Conservation (phyloP, 2,329 filamentous ascomycete species). For the Boeremia exigua region DNA sequence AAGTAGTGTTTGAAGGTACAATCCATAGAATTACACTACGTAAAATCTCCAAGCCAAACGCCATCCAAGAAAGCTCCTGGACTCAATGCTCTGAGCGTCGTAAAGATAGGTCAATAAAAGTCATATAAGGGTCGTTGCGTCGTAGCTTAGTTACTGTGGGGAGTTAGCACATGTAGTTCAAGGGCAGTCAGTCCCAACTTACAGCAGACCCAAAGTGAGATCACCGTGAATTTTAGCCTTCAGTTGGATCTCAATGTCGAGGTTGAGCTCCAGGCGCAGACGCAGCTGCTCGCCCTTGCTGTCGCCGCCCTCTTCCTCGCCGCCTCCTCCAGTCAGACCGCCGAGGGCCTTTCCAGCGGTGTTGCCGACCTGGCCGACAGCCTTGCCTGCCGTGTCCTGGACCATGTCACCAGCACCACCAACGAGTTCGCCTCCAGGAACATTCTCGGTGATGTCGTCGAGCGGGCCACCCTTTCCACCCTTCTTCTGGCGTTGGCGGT, state of each 20-base stretch:
- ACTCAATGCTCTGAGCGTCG: constrained; percentile 23
- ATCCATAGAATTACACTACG: constrained; percentile 29
- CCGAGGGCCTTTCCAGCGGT: constrained; percentile 54
- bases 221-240: constrained; percentile 72
- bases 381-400: constrained; percentile 61
- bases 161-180: constrained; percentile 22
- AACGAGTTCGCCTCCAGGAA: constrained; percentile 60
- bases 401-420: constrained; percentile 62
- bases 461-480: constrained; percentile 57
- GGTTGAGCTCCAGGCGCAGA: constrained; percentile 64
- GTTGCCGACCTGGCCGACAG: constrained; percentile 54
- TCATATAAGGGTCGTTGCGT: constrained; percentile 25
- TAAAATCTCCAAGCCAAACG: constrained; percentile 30
- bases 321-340: constrained; percentile 55
- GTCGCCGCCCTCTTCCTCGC: constrained; percentile 37
- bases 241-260: constrained; percentile 68
- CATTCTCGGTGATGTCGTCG: constrained; percentile 61
- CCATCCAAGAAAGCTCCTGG: constrained; percentile 25
- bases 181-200: constrained; percentile 32
- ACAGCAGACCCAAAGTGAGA: constrained; percentile 63
- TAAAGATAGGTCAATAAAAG: constrained; percentile 21
- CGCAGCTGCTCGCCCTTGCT: constrained; percentile 59
- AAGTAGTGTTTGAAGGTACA: background rate
- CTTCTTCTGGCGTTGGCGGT: constrained; percentile 60
- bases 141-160: constrained; percentile 36